Evolutionary conservation across 305 asterid genomes (phyloP).

Genomic region (Rubia balearica): DNA sequence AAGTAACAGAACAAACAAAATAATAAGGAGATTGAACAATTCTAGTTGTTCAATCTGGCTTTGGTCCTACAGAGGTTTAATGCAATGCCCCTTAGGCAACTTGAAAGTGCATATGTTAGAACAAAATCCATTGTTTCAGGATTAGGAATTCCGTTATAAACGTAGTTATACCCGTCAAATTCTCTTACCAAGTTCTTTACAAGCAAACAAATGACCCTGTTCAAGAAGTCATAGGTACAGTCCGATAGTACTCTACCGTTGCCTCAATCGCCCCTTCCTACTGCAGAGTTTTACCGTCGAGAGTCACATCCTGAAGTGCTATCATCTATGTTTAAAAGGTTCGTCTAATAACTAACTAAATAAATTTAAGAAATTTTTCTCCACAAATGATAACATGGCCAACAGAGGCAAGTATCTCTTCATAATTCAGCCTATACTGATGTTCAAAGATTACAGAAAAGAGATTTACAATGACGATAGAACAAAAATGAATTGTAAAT

Average conservation of each 20-base stretch:
- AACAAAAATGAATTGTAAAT: neutral
- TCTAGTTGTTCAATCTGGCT: no score
- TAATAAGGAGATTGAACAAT: no score
- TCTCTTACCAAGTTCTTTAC: neutral
- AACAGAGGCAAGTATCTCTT: neutral
- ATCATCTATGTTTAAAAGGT: no score
- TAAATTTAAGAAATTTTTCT: no score
- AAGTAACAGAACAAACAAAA: neutral
- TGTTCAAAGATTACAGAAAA: neutral
- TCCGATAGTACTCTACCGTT: no score
- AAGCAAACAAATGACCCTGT: neutral
- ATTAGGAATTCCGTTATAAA: neutral
- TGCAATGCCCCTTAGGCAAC: neutral
- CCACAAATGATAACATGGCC: neutral
- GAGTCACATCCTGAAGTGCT: no score
- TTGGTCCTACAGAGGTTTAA: no score
- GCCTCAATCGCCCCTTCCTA: no score
- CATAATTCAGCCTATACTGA: neutral
- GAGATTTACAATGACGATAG: neutral
- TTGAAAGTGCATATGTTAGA: neutral
- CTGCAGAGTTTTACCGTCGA: no score
- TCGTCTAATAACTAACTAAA: no score
- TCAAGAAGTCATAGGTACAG: neutral
- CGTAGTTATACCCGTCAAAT: conserved; percentile 1
- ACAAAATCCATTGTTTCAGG: neutral